Conservation (phyloP, 2,329 filamentous ascomycete genomes). For the Rosellinia necatrix region DNA sequence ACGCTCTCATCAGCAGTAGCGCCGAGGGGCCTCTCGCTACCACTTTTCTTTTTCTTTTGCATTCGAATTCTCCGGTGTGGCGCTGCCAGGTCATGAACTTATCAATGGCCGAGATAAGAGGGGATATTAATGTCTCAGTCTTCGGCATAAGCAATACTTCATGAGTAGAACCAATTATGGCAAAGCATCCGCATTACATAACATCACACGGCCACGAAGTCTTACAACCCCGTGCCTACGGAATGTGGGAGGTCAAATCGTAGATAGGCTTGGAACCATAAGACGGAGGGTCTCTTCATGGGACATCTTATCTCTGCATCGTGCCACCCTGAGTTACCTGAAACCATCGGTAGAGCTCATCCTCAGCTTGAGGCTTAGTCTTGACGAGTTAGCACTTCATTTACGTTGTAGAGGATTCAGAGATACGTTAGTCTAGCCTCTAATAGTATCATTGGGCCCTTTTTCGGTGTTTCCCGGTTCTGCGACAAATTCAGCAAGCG, state of each 20-base stretch:
- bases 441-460: too few species aligned
- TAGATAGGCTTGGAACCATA: background rate
- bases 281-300: slow-evolving; percentile 4
- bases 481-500: too few species aligned
- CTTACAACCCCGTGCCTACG: slow-evolving; percentile 14
- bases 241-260: slow-evolving; percentile 1
- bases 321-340: too few species aligned
- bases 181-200: background rate
- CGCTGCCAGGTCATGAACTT: background rate
- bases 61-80: slow-evolving; percentile 2
- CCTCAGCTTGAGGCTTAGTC: background rate
- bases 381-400: too few species aligned
- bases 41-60: slow-evolving; percentile 5
- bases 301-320: too few species aligned
- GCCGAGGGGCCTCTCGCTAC: background rate
- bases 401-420: too few species aligned
- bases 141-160: slow-evolving; percentile 11
- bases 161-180: slow-evolving; percentile 13
- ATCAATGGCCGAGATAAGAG: slow-evolving; percentile 6
- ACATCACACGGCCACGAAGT: slow-evolving; percentile 7
- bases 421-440: too few species aligned
- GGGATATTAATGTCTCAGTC: background rate
- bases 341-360: too few species aligned
- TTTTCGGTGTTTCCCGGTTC: too few species aligned
- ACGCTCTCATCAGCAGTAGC: too few species aligned